phyloP scores from a whole-genome alignment of 1,284 basidiomycete genomes.

The Sparassis latifolia region DNA sequence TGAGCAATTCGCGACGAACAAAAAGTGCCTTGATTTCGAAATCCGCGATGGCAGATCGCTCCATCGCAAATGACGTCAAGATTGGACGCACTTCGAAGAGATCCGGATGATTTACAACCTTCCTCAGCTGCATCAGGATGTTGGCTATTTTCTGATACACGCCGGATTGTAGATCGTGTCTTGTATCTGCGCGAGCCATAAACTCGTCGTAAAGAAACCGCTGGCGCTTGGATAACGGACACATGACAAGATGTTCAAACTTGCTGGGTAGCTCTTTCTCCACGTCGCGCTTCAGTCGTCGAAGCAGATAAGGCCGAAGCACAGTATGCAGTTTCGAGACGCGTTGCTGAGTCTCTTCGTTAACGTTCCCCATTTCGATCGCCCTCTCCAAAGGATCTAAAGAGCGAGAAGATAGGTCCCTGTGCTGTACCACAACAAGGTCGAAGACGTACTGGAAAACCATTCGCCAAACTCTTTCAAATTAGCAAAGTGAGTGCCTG shows the following conservation, averaged over 20 bases:
- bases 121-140: conserved; percentile 93
- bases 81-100: conserved; percentile 94
- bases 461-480: conserved; percentile 93
- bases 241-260: conserved; percentile 90
- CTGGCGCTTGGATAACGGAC: conserved; percentile 90
- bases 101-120: conserved; percentile 95
- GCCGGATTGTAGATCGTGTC: conserved; percentile 81
- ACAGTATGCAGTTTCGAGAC: conserved; percentile 90
- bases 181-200: conserved; percentile 89
- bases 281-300: conserved; percentile 92
- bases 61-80: conserved; percentile 88
- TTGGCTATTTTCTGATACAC: conserved; percentile 91
- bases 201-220: conserved; percentile 98
- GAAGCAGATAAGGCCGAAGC: conserved; percentile 89
- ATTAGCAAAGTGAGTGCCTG: conserved; percentile 87
- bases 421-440: neutral
- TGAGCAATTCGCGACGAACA: conserved; percentile 64
- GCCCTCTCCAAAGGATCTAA: conserved; percentile 91
- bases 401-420: conserved; percentile 3
- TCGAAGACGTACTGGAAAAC: conserved; percentile 78
- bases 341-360: conserved; percentile 84
- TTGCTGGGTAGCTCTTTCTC: conserved; percentile 96
- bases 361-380: conserved; percentile 81
- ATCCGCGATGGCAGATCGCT: conserved; percentile 72
- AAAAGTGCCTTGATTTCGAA: conserved; percentile 89